Evolutionary conservation across 371 early-diverging fungal species (phyloP), one percentile per base, ranked within the genome.

Genomic region (Zychaea mexicana): DNA sequence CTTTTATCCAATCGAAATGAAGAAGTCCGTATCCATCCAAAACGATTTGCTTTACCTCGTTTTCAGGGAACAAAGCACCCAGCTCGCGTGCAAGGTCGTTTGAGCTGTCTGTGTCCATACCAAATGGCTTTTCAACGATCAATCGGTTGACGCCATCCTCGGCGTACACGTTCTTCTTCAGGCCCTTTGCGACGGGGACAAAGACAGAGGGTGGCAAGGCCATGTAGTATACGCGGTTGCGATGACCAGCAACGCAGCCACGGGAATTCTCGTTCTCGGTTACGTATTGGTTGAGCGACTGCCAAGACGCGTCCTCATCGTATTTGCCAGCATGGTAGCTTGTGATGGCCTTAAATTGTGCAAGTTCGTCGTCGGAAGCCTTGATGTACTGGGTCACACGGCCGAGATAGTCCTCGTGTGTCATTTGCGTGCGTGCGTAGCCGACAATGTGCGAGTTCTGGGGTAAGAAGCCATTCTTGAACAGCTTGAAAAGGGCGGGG

Each of bases 71-170:
- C 59, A 90, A 70, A 24, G 85, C 76, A 17, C 91, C 91, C 28
- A 97, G 72, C 17, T 89, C 89, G 31, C 66, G 70, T 49, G 78
- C 86, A 21, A 98, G 85, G 52, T 83, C 78, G 52, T 85, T 76
- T 52, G 94, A 93, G 31, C 88, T 87, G 36, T 90, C 93, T 19
- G 87, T 84, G 69, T 96, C 96, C 74, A 88, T 89, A 56, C 99
- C 99, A 87, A 98, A 98, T 0, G 99, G 99, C 79, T 99, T 99
- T 72, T 99, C 99, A 17, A 98, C 90, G 52, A 96, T 89, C 57
- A 99, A 56, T 27, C 93, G 88, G 82, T 91, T 95, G 61, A 72
- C 75, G 22, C 90, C 92, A 45, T 76, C 71, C 19, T 61, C 66
- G 21, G 84, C 73, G 61, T 93, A 93, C 2, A 83, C 84, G 63